Percentiles rank a stretch among this genome's conserved stretches.
These are phyloP conservation scores for Tilletiopsis washingtonensis DNA, from an alignment of 1,284 basidiomycete genomes.

Conservation along the genomic window DNA sequence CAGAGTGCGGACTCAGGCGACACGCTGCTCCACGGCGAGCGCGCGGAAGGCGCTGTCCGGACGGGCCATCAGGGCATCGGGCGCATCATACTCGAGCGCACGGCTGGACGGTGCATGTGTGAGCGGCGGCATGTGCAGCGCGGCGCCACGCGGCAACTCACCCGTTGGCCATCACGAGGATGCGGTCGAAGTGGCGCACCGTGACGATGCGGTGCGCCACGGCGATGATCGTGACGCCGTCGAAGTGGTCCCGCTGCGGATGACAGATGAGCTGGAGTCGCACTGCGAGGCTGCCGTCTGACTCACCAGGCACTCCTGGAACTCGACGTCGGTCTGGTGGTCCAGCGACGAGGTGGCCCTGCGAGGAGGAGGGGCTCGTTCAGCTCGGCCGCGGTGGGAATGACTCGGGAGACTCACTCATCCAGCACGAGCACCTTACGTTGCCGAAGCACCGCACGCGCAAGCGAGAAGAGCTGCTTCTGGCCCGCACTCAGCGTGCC, in stretches of 20 bases:
- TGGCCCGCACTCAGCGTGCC: conserved; percentile 64
- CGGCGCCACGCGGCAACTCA: too few relatives aligned
- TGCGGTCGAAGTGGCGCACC: conserved; percentile 65
- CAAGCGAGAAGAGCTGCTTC: conserved; percentile 71
- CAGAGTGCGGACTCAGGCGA: too few relatives aligned
- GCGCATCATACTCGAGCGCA: conserved; percentile 54
- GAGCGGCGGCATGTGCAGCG: too few relatives aligned
- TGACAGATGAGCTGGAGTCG: too few relatives aligned
- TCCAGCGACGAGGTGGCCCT: conserved; percentile 54
- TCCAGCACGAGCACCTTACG: conserved; percentile 73
- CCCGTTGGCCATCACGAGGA: conserved; percentile 68
- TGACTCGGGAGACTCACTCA: too few relatives aligned
- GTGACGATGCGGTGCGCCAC: conserved; percentile 62
- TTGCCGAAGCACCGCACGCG: conserved; percentile 61
- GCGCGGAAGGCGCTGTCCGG: conserved; percentile 22
- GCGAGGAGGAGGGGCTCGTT: too few relatives aligned
- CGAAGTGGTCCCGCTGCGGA: conserved; percentile 46
- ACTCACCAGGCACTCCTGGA: conserved; percentile 8
- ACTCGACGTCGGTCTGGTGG: conserved; percentile 16
- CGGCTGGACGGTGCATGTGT: too few relatives aligned
- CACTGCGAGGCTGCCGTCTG: too few relatives aligned
- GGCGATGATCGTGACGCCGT: conserved; percentile 30
- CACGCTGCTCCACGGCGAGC: conserved; percentile 31
- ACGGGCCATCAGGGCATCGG: conserved; percentile 14
- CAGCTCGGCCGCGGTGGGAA: too few relatives aligned